Evolutionary conservation across 495 filamentous ascomycete genomes (phyloP).

Genomic region (Pseudomonodictys pantanalensis): DNA sequence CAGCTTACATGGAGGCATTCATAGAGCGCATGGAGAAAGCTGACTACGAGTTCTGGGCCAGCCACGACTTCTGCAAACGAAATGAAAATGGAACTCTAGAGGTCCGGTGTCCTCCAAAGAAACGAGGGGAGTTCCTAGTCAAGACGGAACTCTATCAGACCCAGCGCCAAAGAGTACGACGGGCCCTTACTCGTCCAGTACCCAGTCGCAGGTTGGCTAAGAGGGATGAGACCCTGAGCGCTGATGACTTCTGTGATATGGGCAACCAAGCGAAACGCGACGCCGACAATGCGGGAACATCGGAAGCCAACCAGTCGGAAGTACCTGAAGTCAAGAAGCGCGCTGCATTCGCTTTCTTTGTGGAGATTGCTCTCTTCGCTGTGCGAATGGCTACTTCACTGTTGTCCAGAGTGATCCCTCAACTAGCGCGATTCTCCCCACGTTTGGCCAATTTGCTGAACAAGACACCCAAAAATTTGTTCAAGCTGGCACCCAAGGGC

Average conservation of each 20-base stretch:
- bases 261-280: not conserved
- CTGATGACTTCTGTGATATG: constrained; percentile 7
- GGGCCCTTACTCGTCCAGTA: not conserved
- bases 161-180: not conserved
- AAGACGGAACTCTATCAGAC: not conserved
- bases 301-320: too few relatives aligned
- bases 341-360: constrained; percentile 4
- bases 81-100: not conserved
- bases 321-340: too few relatives aligned
- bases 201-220: not conserved
- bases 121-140: not conserved
- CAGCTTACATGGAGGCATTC: not conserved
- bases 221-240: not conserved
- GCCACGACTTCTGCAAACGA: constrained; percentile 1
- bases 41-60: not conserved
- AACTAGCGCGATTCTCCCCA: constrained; percentile 1
- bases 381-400: constrained; percentile 5
- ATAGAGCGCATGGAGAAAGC: constrained; percentile 2
- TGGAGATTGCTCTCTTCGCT: constrained; percentile 7
- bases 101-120: constrained; percentile 1
- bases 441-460: not conserved
- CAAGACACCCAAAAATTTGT: not conserved
- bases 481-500: constrained; percentile 13
- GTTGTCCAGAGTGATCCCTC: not conserved
- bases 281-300: not conserved